Percentiles rank a stretch among this genome's conserved stretches.
phyloP scores from a whole-genome alignment of 2,329 filamentous ascomycete species.

The Ambrosiella cleistominuta region DNA sequence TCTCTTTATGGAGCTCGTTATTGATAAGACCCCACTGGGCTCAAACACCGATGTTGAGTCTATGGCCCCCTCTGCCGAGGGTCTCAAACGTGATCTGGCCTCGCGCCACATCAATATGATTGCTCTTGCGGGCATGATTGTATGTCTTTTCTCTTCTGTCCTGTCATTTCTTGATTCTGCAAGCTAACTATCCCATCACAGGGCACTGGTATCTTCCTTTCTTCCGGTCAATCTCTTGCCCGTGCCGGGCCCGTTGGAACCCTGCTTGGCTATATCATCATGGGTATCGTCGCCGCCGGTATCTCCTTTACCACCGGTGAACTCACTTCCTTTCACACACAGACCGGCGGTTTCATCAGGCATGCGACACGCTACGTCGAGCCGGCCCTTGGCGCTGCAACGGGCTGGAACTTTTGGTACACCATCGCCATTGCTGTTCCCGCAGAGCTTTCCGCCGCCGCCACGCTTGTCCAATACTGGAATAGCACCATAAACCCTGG shows the following conservation, averaged over 20 bases:
- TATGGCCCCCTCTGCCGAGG: not conserved
- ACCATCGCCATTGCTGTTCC: constrained; percentile 24
- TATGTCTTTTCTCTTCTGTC: not conserved
- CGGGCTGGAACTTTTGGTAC: constrained; percentile 18
- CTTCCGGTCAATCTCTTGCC: constrained; percentile 30
- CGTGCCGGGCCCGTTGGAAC: constrained; percentile 27
- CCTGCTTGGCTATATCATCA: constrained; percentile 24
- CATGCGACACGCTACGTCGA: constrained; percentile 19
- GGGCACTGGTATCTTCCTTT: constrained; percentile 30
- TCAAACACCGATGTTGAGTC: not conserved
- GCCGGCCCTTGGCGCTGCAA: constrained; percentile 18
- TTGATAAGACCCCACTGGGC: not conserved
- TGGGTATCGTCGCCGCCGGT: constrained; percentile 35
- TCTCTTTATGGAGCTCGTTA: not conserved
- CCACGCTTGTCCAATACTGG: constrained; percentile 24
- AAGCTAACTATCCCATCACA: constrained; percentile 14
- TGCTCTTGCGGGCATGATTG: constrained; percentile 21
- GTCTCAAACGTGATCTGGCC: constrained; percentile 15
- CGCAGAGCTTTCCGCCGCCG: constrained; percentile 24
- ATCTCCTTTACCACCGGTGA: constrained; percentile 31
- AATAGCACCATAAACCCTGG: constrained; percentile 20
- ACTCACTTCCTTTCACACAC: constrained; percentile 18
- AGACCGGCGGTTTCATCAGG: constrained; percentile 18
- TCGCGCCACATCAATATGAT: constrained; percentile 22
- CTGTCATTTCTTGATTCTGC: not conserved